Conservation (phyloP, 2,329 filamentous ascomycete species). For the Sporothrix inflata region DNA sequence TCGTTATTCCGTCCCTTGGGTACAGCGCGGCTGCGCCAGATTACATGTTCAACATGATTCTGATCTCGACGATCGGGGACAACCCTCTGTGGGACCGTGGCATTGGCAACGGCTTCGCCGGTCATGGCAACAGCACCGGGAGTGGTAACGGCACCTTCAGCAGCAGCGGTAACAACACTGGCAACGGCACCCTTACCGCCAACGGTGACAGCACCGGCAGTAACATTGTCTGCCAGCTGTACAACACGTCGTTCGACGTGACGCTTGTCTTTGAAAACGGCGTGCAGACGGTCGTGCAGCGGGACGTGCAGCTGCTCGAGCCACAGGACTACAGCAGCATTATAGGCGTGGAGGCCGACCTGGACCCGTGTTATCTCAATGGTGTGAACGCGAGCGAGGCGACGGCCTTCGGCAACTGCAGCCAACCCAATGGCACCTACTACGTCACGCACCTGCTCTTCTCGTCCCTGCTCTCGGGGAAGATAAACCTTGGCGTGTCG, state of each 20-base stretch:
- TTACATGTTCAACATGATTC: conserved; percentile 28
- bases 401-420: conserved; percentile 20
- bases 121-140: too few relatives aligned
- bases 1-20: too few relatives aligned
- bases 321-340: conserved; percentile 26
- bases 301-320: background rate
- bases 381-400: too few relatives aligned
- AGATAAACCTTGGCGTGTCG: background rate
- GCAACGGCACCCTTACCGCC: too few relatives aligned
- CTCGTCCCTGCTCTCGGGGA: conserved; percentile 19
- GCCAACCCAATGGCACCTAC: background rate
- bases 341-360: background rate
- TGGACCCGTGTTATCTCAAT: background rate
- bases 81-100: conserved; percentile 20
- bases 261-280: conserved; percentile 23
- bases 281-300: conserved; percentile 24
- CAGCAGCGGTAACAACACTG: too few relatives aligned
- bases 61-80: conserved; percentile 14
- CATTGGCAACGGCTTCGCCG: too few relatives aligned
- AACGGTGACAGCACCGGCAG: background rate
- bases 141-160: too few relatives aligned
- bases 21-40: conserved; percentile 21
- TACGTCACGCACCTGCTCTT: conserved; percentile 27
- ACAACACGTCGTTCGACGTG: conserved; percentile 31
- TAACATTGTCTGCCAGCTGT: conserved; percentile 32